Evolutionary conservation across 345 rosid genomes (phyloP), one percentile per base, ranked within the genome.

Genomic region (Punica granatum): DNA sequence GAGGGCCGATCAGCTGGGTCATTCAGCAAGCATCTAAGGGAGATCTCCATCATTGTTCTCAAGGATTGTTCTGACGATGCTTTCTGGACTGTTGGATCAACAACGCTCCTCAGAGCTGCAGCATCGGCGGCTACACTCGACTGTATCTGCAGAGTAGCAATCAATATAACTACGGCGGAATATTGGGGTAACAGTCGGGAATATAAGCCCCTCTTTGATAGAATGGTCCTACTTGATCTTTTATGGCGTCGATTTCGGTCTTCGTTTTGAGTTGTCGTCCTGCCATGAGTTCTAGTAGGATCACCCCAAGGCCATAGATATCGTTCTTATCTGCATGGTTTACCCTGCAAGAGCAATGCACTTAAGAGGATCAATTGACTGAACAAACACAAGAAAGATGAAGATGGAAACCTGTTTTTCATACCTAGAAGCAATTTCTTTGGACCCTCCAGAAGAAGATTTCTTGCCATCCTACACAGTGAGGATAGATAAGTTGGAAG

Each of bases 21-120:
- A 73, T 79, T 81, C 2, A 72, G 84, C 59, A 94, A 79, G 73
- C 97, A 94, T 73, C 95, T 83, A 60, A 78, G 64, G 35, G 95
- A 85, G 36, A 94, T 84, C 76, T 88, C 97, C 82, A 83, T 83
- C 86, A 81, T 81, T 15, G 99, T 91, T 80, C 82, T 86, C 68
- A 89, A 63, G 28, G 99, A 89, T 69, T 91, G 90, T 49, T 86
- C 91, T 15, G 92, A 83, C 63, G 92, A 89, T 60, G 78, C 70
- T 43, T 71, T 89, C 56, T 67, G 76, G 18, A 91, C 80, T 9
- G 81, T 69, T 67, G 87, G 87, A 79, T 89, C 96, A 23, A 85
- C 82, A 41, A 82, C 53, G 70, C 88, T 84, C 69, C 89, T 82
- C 71, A 88, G 80, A 15, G 83, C 81, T 46, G 69, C 75, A 23